Conservation (phyloP, 768 basidiomycete species). For the Xerocomellus amylosporus region DNA sequence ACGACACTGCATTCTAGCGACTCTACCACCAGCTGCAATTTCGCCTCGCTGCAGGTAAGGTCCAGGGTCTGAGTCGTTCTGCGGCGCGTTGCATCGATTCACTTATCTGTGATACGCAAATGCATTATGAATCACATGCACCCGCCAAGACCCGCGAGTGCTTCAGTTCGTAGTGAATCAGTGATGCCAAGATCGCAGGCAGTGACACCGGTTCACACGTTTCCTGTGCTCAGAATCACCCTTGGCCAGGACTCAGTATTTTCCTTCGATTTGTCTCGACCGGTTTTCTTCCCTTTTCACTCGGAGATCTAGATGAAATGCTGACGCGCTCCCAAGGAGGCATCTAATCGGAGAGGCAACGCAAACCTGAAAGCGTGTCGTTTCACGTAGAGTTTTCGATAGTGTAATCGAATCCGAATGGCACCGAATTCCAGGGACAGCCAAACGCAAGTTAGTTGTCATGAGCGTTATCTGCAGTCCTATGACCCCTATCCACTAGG, state of each 20-base stretch:
- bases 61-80: neutral
- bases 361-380: neutral
- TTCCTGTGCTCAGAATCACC: neutral
- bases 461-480: neutral
- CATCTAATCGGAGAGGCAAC: neutral
- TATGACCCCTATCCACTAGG: neutral
- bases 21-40: too few species aligned
- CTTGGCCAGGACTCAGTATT: neutral
- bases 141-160: neutral
- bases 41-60: neutral
- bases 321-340: neutral
- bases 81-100: neutral
- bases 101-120: too few species aligned
- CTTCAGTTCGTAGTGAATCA: neutral
- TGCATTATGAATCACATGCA: neutral
- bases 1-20: neutral
- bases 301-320: neutral
- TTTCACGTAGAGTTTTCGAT: neutral
- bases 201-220: neutral
- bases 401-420: too few species aligned
- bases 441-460: neutral
- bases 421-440: neutral
- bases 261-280: neutral
- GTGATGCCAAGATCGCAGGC: constrained; percentile 6
- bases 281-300: neutral